Conservation (phyloP, 2,329 filamentous ascomycete genomes). For the Colletotrichum camelliae region DNA sequence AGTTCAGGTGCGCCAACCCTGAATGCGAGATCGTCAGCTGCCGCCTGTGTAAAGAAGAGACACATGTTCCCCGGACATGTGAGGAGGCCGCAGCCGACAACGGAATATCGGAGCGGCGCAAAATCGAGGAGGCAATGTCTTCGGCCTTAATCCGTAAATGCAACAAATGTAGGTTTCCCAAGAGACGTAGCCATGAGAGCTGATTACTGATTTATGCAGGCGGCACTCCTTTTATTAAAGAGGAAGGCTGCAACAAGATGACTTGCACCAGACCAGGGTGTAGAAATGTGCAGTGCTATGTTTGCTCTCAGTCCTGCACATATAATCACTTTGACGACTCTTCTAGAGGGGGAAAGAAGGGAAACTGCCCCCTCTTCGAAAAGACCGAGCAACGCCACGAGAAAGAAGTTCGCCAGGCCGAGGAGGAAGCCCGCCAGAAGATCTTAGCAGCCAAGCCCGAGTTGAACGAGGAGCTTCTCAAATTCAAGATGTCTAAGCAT, state of each 20-base stretch:
- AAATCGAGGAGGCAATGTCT: constrained; percentile 86
- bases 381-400: constrained; percentile 64
- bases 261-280: constrained; percentile 64
- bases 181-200: background rate
- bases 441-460: constrained; percentile 64
- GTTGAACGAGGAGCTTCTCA: constrained; percentile 60
- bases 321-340: constrained; percentile 75
- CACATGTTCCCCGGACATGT: constrained; percentile 77
- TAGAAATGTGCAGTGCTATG: constrained; percentile 65
- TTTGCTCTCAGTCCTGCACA: constrained; percentile 70
- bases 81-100: constrained; percentile 67
- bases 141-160: constrained; percentile 78
- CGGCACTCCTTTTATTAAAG: constrained; percentile 79
- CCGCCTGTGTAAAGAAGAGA: constrained; percentile 69
- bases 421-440: constrained; percentile 60
- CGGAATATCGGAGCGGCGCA: constrained; percentile 65
- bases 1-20: constrained; percentile 74
- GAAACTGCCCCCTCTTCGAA: constrained; percentile 74
- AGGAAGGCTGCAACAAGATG: constrained; percentile 85
- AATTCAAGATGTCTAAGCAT: constrained; percentile 63
- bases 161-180: constrained; percentile 58
- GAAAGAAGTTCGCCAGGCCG: constrained; percentile 67
- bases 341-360: constrained; percentile 47
- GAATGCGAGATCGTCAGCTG: constrained; percentile 70
- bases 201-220: constrained; percentile 40